These are phyloP conservation scores for Teratosphaeria epicoccoides DNA, from an alignment of 2,329 filamentous ascomycete species.

Conservation along the genomic window DNA sequence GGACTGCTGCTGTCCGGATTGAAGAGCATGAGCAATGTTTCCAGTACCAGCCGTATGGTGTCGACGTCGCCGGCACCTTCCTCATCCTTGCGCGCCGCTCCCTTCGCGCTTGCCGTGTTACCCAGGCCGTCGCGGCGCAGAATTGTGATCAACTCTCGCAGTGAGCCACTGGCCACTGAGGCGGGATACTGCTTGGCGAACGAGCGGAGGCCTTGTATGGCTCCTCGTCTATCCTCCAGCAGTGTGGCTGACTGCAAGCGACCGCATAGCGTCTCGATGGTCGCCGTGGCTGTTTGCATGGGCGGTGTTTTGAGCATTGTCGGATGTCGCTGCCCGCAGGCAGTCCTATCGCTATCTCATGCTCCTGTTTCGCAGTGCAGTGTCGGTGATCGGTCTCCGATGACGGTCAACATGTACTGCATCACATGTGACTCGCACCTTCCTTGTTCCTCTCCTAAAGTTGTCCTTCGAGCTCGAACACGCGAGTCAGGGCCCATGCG, in stretches of 20 bases:
- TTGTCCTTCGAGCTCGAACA: neutral
- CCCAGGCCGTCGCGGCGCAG: constrained; percentile 60
- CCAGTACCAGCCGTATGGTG: constrained; percentile 86
- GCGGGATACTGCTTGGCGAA: constrained; percentile 96
- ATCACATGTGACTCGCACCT: neutral
- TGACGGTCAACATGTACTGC: neutral
- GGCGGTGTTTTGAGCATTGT: constrained; percentile 60
- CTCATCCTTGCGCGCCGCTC: constrained; percentile 9
- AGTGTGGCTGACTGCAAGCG: constrained; percentile 82
- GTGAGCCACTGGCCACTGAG: constrained; percentile 85
- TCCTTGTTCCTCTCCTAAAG: neutral
- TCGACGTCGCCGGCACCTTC: constrained; percentile 60
- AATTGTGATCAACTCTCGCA: constrained; percentile 76
- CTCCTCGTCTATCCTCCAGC: constrained; percentile 85
- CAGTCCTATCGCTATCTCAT: constrained; percentile 14
- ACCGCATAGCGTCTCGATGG: constrained; percentile 79
- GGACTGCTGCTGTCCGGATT: constrained; percentile 55
- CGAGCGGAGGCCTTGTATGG: constrained; percentile 83
- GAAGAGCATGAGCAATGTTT: constrained; percentile 92
- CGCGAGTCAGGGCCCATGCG: neutral
- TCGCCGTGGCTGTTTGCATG: constrained; percentile 91
- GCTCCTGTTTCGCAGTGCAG: neutral
- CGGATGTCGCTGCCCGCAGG: constrained; percentile 12
- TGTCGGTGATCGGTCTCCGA: neutral
- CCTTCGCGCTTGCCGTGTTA: constrained; percentile 11